phyloP scores from a whole-genome alignment of 2,329 filamentous ascomycete genomes.

The Emergomyces orientalis region DNA sequence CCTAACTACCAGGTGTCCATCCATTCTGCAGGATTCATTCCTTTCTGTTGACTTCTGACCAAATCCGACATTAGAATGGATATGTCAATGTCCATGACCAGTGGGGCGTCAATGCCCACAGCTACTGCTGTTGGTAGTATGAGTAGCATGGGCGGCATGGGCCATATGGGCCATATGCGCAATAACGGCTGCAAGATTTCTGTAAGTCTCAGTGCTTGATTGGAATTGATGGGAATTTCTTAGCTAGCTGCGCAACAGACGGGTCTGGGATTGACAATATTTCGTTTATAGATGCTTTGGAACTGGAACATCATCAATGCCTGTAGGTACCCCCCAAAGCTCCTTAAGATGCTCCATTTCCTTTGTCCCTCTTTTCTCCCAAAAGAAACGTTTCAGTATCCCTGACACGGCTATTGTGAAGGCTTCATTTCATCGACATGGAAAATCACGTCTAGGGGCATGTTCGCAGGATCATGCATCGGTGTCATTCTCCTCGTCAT shows the following conservation, averaged over 20 bases:
- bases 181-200: constrained; percentile 24
- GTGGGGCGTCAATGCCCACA: not conserved
- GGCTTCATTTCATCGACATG: constrained; percentile 61
- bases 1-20: not conserved
- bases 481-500: constrained; percentile 67
- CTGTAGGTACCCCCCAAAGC: constrained; percentile 30
- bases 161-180: constrained; percentile 15
- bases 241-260: not conserved
- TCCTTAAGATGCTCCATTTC: not conserved
- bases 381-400: not conserved
- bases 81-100: not conserved
- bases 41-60: not conserved
- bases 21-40: not conserved
- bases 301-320: constrained; percentile 66
- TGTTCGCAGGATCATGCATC: constrained; percentile 74
- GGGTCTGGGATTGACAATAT: constrained; percentile 6
- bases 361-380: too few relatives aligned
- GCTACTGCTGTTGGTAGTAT: constrained; percentile 8
- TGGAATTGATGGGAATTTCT: not conserved
- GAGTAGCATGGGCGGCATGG: not conserved
- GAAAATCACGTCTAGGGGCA: constrained; percentile 58
- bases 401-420: constrained; percentile 15
- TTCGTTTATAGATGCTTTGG: constrained; percentile 59
- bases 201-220: constrained; percentile 16
- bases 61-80: not conserved